phyloP scores from a whole-genome alignment of 2,329 filamentous ascomycete genomes.

The Fusarium sp. region DNA sequence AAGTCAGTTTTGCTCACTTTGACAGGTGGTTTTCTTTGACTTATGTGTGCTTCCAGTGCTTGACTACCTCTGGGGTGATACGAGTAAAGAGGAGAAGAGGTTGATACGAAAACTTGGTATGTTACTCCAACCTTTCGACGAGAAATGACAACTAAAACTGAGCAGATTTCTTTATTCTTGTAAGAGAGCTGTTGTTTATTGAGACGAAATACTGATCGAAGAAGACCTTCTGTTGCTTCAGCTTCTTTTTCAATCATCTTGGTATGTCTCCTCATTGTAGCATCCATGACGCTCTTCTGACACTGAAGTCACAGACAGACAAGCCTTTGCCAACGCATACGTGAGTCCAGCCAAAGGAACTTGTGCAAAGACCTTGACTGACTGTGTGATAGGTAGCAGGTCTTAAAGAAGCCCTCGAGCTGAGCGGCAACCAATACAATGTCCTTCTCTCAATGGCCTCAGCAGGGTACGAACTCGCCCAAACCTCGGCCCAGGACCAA shows the following conservation, averaged over 20 bases:
- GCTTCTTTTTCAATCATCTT: constrained; percentile 33
- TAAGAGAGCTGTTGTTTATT: too few relatives aligned
- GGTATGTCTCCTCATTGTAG: fast-evolving
- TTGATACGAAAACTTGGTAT: constrained; percentile 27
- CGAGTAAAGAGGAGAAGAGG: constrained; percentile 28
- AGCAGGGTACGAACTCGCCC: constrained; percentile 38
- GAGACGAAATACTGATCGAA: too few relatives aligned
- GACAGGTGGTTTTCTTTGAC: neutral
- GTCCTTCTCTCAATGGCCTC: constrained; percentile 43
- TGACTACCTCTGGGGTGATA: constrained; percentile 29
- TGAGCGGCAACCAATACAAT: constrained; percentile 53
- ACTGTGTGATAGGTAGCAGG: constrained; percentile 48
- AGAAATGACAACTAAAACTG: fast-evolving
- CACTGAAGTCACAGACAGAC: neutral
- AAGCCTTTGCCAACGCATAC: constrained; percentile 33
- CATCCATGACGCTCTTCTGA: neutral
- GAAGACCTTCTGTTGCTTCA: constrained; percentile 30
- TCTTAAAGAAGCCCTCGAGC: constrained; percentile 54
- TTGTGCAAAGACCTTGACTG: fast-evolving
- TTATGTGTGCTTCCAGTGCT: neutral
- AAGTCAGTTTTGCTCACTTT: neutral
- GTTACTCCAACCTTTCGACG: neutral
- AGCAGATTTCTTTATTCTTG: constrained; percentile 48
- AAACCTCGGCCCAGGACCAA: fast-evolving
- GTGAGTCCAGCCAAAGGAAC: fast-evolving